phyloP scores from a whole-genome alignment of 768 basidiomycete genomes.

The Mycena olivaceomarginata region DNA sequence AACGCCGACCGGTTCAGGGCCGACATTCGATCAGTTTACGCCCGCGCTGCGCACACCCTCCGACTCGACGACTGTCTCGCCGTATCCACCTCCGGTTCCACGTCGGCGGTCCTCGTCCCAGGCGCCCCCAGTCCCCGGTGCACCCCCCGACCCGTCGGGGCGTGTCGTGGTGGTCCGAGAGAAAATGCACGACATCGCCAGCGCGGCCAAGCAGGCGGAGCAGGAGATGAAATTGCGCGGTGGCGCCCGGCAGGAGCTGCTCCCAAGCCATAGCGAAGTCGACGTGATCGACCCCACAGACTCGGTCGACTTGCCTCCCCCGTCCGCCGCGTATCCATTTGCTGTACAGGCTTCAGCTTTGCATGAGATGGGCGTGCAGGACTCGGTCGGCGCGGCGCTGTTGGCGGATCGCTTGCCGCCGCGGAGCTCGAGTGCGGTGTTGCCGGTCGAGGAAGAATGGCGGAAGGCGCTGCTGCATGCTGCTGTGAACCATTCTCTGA shows the following conservation, averaged over 20 bases:
- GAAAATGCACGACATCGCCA: constrained; percentile 81
- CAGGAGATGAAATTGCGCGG: constrained; percentile 77
- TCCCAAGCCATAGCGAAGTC: constrained; percentile 60
- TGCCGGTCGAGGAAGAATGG: constrained; percentile 82
- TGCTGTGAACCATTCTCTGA: constrained; percentile 87
- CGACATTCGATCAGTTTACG: constrained; percentile 58
- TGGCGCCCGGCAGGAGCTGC: constrained; percentile 64
- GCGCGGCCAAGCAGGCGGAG: constrained; percentile 86
- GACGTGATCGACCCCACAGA: constrained; percentile 90
- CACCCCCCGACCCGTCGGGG: constrained; percentile 64
- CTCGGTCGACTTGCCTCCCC: constrained; percentile 85
- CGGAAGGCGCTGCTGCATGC: constrained; percentile 84
- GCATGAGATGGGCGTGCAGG: constrained; percentile 83
- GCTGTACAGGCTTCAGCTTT: constrained; percentile 85
- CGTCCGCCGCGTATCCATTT: constrained; percentile 81
- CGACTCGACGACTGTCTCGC: constrained; percentile 74
- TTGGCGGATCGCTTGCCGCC: constrained; percentile 86
- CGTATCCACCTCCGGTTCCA: constrained; percentile 57
- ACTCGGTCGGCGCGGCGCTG: constrained; percentile 85
- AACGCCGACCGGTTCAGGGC: constrained; percentile 63
- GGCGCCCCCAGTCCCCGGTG: constrained; percentile 57
- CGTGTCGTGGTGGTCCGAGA: constrained; percentile 91
- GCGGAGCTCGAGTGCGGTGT: constrained; percentile 70
- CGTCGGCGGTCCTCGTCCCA: constrained; percentile 62
- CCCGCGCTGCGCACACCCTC: constrained; percentile 80